phyloP scores from a whole-genome alignment of 2,329 filamentous ascomycete species.

The Camptophora hylomeconis region DNA sequence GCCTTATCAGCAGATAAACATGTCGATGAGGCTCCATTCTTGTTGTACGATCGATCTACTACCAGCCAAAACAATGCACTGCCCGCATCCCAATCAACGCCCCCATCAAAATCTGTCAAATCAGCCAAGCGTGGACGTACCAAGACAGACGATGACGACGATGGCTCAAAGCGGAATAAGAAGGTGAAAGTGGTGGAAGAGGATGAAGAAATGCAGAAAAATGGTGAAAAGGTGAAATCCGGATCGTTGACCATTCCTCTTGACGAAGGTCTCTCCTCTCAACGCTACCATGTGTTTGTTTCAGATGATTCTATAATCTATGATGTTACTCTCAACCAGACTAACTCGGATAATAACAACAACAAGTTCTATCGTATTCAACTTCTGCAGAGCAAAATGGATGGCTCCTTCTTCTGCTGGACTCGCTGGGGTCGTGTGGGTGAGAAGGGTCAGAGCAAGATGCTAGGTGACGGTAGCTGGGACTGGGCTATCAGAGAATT shows the following conservation, averaged over 20 bases:
- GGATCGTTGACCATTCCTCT: conserved; percentile 32
- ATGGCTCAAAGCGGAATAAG: conserved; percentile 3
- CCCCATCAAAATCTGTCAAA: background rate
- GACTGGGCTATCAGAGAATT: conserved; percentile 31
- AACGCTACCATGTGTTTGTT: conserved; percentile 47
- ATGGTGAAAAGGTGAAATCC: conserved; percentile 6
- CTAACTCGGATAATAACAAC: conserved; percentile 39
- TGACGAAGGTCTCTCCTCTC: conserved; percentile 31
- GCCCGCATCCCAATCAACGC: background rate
- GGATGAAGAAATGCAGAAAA: conserved; percentile 7
- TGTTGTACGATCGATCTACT: conserved; percentile 1
- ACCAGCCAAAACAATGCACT: background rate
- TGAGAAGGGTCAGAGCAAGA: conserved; percentile 34
- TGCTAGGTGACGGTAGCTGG: conserved; percentile 27
- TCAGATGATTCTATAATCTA: conserved; percentile 55
- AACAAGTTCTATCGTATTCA: conserved; percentile 53
- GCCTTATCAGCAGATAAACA: conserved; percentile 1
- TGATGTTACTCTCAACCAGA: conserved; percentile 69
- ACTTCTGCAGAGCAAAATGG: conserved; percentile 31
- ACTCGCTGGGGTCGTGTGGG: conserved; percentile 71
- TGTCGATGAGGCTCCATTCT: conserved; percentile 1
- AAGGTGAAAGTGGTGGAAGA: conserved; percentile 7
- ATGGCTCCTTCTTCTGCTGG: conserved; percentile 46
- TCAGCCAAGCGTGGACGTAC: too few relatives aligned
- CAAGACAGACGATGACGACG: background rate